These are phyloP conservation scores for Plasmodium fragile DNA, from an alignment of 169 alveolate species.

Conservation along the genomic window DNA sequence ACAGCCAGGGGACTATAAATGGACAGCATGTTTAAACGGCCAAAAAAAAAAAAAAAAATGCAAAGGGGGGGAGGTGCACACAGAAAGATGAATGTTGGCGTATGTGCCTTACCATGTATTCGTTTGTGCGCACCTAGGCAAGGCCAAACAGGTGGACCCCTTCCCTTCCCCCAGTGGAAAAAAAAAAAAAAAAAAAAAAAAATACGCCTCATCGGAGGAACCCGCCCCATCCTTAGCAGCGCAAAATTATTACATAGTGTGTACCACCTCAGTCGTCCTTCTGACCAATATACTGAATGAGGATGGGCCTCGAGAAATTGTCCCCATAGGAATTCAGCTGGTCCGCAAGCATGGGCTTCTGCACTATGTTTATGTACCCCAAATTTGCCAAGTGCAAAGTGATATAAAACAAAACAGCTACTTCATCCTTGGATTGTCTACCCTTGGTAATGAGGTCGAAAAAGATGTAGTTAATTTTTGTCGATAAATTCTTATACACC, in stretches of 20 bases:
- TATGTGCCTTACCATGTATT: neutral
- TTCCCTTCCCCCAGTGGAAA: neutral
- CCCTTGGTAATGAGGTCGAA: conserved; percentile 61
- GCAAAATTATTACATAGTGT: neutral
- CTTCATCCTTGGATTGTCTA: conserved; percentile 52
- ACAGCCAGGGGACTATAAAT: neutral
- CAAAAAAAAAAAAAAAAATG: too few species aligned
- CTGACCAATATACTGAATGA: conserved; percentile 40
- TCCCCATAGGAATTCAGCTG: conserved; percentile 40
- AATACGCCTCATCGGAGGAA: neutral
- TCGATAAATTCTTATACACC: conserved; percentile 57
- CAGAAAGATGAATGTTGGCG: neutral
- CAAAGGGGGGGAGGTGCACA: neutral
- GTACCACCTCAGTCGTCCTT: neutral
- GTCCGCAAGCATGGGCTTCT: conserved; percentile 66
- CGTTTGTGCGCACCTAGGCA: neutral
- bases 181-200: too few species aligned
- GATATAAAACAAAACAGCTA: conserved; percentile 52
- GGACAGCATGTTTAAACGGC: neutral
- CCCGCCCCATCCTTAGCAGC: neutral
- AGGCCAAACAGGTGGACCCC: neutral
- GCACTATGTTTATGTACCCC: conserved; percentile 55
- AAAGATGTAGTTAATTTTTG: conserved; percentile 59
- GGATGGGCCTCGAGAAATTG: conserved; percentile 50
- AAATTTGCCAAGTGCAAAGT: conserved; percentile 74